Conservation (phyloP, 2,329 filamentous ascomycete genomes). For the Passalora sequoiae region DNA sequence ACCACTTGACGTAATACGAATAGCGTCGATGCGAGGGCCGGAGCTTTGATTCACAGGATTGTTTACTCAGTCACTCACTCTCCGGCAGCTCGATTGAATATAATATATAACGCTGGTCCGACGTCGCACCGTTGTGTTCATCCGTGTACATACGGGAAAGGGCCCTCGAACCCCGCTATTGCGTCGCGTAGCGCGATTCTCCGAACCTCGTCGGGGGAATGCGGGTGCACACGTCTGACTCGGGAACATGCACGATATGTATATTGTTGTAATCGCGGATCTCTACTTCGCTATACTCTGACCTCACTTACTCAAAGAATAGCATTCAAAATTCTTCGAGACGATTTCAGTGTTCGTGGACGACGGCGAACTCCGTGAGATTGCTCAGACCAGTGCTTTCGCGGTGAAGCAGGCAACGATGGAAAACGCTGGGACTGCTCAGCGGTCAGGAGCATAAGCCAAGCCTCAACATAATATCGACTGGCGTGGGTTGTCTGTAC, state of each 20-base stretch:
- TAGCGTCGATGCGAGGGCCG: too few relatives aligned
- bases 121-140: background rate
- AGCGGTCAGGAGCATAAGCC: conserved; percentile 8
- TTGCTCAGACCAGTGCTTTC: conserved; percentile 17
- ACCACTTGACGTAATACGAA: too few relatives aligned
- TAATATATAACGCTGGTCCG: conserved; percentile 7
- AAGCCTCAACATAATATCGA: conserved; percentile 12
- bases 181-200: too few relatives aligned
- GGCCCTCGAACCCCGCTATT: too few relatives aligned
- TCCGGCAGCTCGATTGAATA: too few relatives aligned
- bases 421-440: too few relatives aligned
- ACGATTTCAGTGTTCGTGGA: background rate
- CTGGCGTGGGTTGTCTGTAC: background rate
- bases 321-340: background rate
- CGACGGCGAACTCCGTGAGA: background rate
- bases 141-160: too few relatives aligned
- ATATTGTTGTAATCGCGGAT: conserved; percentile 10
- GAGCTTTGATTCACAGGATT: too few relatives aligned
- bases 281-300: conserved; percentile 4
- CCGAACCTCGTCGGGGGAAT: too few relatives aligned
- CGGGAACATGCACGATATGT: conserved; percentile 3
- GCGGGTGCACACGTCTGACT: too few relatives aligned
- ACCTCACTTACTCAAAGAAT: conserved; percentile 13
- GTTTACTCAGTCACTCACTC: too few relatives aligned
- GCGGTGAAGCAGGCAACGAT: conserved; percentile 3